These are phyloP conservation scores for Carex cristatella DNA, from an alignment of 176 grass and related monocot genomes.

Conservation along the genomic window DNA sequence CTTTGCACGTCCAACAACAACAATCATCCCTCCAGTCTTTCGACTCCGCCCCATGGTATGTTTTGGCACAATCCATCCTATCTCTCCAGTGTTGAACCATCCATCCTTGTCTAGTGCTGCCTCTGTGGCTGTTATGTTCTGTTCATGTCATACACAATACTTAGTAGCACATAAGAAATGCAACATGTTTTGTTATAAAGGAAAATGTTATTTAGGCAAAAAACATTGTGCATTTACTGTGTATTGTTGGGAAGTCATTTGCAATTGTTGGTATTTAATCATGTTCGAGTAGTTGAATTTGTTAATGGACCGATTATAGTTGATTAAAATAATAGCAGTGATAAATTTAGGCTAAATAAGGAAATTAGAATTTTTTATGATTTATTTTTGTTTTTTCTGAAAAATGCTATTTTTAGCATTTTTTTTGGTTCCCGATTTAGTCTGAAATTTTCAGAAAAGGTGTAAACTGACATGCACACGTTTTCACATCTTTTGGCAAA, in stretches of 20 bases:
- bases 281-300: background rate
- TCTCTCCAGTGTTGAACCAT: slow-evolving; percentile 83
- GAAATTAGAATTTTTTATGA: too few species aligned
- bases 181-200: background rate
- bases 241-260: background rate
- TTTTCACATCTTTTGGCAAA: too few species aligned
- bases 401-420: too few species aligned
- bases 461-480: too few species aligned
- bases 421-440: too few species aligned
- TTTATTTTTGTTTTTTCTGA: too few species aligned
- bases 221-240: background rate
- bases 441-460: too few species aligned
- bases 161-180: background rate
- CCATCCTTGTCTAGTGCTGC: slow-evolving; percentile 55
- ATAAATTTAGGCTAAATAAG: too few species aligned
- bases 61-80: slow-evolving; percentile 76
- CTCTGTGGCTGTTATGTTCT: slow-evolving; percentile 61
- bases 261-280: background rate
- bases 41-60: slow-evolving; percentile 41
- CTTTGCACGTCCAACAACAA: slow-evolving; percentile 86
- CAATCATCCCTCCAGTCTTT: slow-evolving; percentile 72
- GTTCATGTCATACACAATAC: background rate
- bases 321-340: too few species aligned
- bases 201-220: background rate
- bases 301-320: too few species aligned